A percentile compares a stretch with the other conserved stretches of the same genome.
Conservation (phyloP, 768 basidiomycete species). For the Leccinum ochraceum region DNA sequence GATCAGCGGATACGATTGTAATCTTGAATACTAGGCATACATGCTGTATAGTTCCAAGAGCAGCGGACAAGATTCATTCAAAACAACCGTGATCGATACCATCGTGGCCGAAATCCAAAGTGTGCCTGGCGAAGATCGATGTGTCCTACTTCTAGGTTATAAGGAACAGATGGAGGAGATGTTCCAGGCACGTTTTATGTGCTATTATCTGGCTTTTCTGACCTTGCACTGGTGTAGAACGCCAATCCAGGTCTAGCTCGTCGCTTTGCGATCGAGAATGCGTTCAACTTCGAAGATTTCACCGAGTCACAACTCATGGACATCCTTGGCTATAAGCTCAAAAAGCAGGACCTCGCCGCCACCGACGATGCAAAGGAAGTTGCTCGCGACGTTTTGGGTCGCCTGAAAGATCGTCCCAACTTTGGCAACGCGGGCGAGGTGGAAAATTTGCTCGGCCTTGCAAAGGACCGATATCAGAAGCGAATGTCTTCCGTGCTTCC, state of each 20-base stretch:
- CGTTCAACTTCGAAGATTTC: slow-evolving; percentile 71
- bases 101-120: slow-evolving; percentile 75
- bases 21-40: slow-evolving; percentile 11
- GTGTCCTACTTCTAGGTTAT: slow-evolving; percentile 66
- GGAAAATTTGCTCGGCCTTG: slow-evolving; percentile 55
- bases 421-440: slow-evolving; percentile 69
- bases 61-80: slow-evolving; percentile 47
- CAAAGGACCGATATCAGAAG: slow-evolving; percentile 48
- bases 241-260: slow-evolving; percentile 69
- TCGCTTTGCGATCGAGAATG: slow-evolving; percentile 68
- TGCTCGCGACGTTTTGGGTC: slow-evolving; percentile 48
- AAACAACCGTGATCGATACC: slow-evolving; percentile 72
- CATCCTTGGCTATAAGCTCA: slow-evolving; percentile 57
- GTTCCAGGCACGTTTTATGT: slow-evolving; percentile 55
- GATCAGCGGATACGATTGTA: neutral
- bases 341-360: slow-evolving; percentile 55
- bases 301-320: slow-evolving; percentile 49
- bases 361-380: slow-evolving; percentile 57
- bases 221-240: slow-evolving; percentile 41
- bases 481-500: slow-evolving; percentile 35
- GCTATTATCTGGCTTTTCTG: neutral
- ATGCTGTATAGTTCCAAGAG: slow-evolving; percentile 56
- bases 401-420: slow-evolving; percentile 47
- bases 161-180: slow-evolving; percentile 68
- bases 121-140: slow-evolving; percentile 67